Percentiles rank a stretch among this genome's conserved stretches.
These are phyloP conservation scores for Neodidymelliopsis sp. DNA, from an alignment of 2,329 filamentous ascomycete species.

Conservation along the genomic window DNA sequence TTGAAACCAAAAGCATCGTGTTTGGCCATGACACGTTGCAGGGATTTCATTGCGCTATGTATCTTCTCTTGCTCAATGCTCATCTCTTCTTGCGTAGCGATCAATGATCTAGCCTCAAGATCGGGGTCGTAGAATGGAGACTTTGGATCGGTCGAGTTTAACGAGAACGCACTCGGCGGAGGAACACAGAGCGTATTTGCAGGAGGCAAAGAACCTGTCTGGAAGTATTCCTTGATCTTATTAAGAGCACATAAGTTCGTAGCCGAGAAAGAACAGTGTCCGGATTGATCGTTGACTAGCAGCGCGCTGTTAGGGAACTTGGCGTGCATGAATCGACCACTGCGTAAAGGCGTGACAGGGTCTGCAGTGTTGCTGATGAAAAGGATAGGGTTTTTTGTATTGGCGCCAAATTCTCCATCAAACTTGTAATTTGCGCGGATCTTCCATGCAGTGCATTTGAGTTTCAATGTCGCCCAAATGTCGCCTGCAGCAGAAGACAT, in stretches of 20 bases:
- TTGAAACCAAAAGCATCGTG: slow-evolving; percentile 17
- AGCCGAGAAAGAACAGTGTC: slow-evolving; percentile 56
- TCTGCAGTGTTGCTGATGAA: slow-evolving; percentile 66
- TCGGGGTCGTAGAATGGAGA: slow-evolving; percentile 34
- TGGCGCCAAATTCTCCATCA: slow-evolving; percentile 35
- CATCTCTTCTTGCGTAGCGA: not conserved
- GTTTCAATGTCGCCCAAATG: slow-evolving; percentile 48
- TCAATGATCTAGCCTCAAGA: slow-evolving; percentile 1
- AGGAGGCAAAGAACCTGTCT: slow-evolving; percentile 54
- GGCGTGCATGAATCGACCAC: slow-evolving; percentile 51
- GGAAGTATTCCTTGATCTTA: slow-evolving; percentile 50
- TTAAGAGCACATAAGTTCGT: slow-evolving; percentile 47
- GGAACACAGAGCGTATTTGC: slow-evolving; percentile 54
- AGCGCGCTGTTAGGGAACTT: slow-evolving; percentile 55
- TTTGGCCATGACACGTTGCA: slow-evolving; percentile 10
- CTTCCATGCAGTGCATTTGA: slow-evolving; percentile 51
- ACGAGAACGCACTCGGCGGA: slow-evolving; percentile 40
- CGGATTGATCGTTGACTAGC: slow-evolving; percentile 52
- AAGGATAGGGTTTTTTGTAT: slow-evolving; percentile 63
- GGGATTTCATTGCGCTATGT: not conserved
- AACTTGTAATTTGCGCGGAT: slow-evolving; percentile 48
- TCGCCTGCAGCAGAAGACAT: slow-evolving; percentile 48
- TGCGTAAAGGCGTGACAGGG: slow-evolving; percentile 64
- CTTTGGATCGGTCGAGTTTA: slow-evolving; percentile 52
- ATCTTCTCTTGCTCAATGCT: slow-evolving; percentile 2